Base-by-base conservation (phyloP, 768 basidiomycete genomes). In the Imleria badia region DNA sequence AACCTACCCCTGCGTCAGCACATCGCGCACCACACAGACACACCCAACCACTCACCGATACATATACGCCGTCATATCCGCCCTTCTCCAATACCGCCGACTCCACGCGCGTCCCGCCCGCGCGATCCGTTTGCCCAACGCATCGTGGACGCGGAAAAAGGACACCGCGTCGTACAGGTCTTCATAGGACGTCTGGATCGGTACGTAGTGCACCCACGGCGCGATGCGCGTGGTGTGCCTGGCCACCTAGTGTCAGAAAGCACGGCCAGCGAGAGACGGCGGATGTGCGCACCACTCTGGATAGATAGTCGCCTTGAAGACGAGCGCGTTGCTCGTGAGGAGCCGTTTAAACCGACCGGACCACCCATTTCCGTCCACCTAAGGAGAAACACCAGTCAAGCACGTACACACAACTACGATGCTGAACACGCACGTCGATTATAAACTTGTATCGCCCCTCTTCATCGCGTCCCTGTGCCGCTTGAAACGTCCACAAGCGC, bases 131-230 rank as follows among this genome's bases (percentile, higher is more conserved):
- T 65, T 64, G 1, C 80, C 87, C 41, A 87, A 62, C 1, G 73
- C 78, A 48, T 90, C 86, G 58, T 89, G 86, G 0, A 75, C 82
- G 0, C 83, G 81, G 72, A 91, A 91, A 74, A 93, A 93, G 1
- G 83, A 70, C 42, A 89, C 75, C 5, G 83, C 74, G 58, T 91
- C 90, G 65, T 87, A 80, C 5, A 91, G 67, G 67, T 91, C 87
- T 0, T 79, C 76, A 12, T 86, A 77, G 58, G 87, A 84, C 0
- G 85, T 54, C 57, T 84, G 80, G 5, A 89, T 74, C 3, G 88
- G 88, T 1, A 90, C 77, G 64, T 89, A 91, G 66, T 89, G 88
- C 11, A 88, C 74, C 86, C 87, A 89, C 0, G 87, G 84, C 30
- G 73, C 77, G 42, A 84, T 73, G 13, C 83, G 78, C 52, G 84